Base-by-base conservation (phyloP, 2,329 filamentous ascomycete genomes). In the Hypoxylon sp. region DNA sequence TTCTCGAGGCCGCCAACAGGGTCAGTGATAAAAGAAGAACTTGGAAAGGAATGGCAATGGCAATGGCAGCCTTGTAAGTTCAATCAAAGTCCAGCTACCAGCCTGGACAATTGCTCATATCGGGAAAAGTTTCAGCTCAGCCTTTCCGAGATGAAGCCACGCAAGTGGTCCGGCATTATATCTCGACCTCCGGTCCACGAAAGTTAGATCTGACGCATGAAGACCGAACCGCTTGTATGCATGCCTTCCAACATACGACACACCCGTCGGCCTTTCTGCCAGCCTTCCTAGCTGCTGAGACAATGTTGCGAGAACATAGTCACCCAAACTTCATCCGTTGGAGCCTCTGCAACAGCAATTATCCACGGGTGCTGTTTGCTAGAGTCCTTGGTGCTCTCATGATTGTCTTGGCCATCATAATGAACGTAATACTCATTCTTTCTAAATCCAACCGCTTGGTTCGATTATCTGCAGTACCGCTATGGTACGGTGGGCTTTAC, bases 191-290 rank as follows among this genome's bases (percentile, higher is more conserved):
- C 43, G 74, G 76, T 0, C 77, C 78, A 3, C 74, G 79, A 7
- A 76, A 76, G 9, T 75, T 83, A 9, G 77, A 77, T 27, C 73
- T 83, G 8, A 75, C 79, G 0, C 68, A 74, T 11, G 66, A 74
- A n/a, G 80, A 82, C 61, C 78, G 80, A 23, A 71, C 74, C 3
- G 72, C 76, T 9, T 80, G 81, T 16, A 76, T 82, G 21, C 77
- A 78, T 16, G 81, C 81, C 0, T 72, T 79, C 0, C 74, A 79
- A 51, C 75, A 79, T 32, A 83, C 82, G 0, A 83, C 81, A 1
- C 81, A 83, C 68, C 81, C 82, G 0, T 81, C 81, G 0, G 79
- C 80, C 1, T 76, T 83, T 3, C 73, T 81, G 0, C 76, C 78
- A 0, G 79, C 79, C 6, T 79, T 80, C 45, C 69, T 78, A 11